Percentiles rank a stretch among this genome's conserved stretches.
Evolutionary conservation across 345 rosid species (phyloP).

Genomic region (Gossypium rotundifolium): DNA sequence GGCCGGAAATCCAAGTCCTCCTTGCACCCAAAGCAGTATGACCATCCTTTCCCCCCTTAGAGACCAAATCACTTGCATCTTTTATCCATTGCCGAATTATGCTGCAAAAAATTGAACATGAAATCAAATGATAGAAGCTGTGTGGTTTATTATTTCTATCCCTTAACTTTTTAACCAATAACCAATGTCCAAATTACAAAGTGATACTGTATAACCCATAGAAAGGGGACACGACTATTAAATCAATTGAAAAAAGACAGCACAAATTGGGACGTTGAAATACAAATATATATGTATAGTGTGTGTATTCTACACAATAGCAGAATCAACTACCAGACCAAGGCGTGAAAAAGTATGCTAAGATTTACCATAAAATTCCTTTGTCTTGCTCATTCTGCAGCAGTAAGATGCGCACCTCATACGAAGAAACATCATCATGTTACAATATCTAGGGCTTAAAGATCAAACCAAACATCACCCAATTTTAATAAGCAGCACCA

Average conservation of each 20-base stretch:
- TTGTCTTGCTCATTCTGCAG: not conserved
- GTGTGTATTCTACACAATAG: not conserved
- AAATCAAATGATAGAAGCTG: conserved; percentile 1
- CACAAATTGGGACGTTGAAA: not conserved
- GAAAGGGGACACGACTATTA: not conserved
- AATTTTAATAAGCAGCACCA: not conserved
- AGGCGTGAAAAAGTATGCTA: not conserved
- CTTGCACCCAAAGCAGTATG: conserved; percentile 32
- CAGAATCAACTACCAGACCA: not conserved
- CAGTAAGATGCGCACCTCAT: not conserved
- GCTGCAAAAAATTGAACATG: conserved; percentile 35
- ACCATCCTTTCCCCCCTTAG: conserved; percentile 43
- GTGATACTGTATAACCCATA: not conserved
- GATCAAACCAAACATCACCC: not conserved
- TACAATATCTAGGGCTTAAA: not conserved
- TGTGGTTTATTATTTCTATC: not conserved
- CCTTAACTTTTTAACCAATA: not conserved
- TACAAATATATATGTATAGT: too few relatives aligned
- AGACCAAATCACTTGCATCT: conserved; percentile 56
- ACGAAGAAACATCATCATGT: not conserved
- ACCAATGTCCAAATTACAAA: not conserved
- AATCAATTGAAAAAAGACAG: not conserved
- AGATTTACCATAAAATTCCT: too few relatives aligned
- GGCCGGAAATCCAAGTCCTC: conserved; percentile 36
- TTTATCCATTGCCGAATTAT: conserved; percentile 41